Conservation (phyloP, 2,329 filamentous ascomycete genomes). For the Fonsecaea multimorphosa region DNA sequence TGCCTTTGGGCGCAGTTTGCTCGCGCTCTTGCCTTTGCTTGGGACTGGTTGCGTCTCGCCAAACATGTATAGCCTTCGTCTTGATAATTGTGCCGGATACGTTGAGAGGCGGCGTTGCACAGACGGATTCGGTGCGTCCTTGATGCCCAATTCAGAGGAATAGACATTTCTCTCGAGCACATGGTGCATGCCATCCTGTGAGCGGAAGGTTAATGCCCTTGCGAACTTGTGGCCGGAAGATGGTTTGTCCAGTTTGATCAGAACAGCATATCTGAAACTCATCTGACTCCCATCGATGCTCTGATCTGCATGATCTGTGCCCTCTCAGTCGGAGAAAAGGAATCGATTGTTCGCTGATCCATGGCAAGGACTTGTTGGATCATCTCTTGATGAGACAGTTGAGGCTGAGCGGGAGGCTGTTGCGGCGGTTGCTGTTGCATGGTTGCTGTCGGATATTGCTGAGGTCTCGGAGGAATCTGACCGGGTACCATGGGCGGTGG, state of each 20-base stretch:
- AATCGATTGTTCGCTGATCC: constrained; percentile 79
- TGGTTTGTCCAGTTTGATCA: neutral
- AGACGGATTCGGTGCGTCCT: neutral
- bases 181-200: neutral
- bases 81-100: neutral
- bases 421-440: constrained; percentile 45
- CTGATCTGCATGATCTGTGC: constrained; percentile 80
- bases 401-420: constrained; percentile 51
- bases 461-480: constrained; percentile 40
- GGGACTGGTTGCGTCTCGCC: neutral
- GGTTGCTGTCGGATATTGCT: constrained; percentile 42
- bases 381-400: constrained; percentile 68
- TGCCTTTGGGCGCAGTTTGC: neutral
- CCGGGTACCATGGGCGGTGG: constrained; percentile 37
- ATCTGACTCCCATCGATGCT: constrained; percentile 59
- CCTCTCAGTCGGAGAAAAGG: constrained; percentile 74
- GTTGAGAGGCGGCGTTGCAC: neutral
- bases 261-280: constrained; percentile 6
- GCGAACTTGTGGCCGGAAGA: neutral
- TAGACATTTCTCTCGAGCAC: neutral
- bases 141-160: neutral
- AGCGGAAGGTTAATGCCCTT: neutral
- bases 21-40: neutral
- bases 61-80: neutral
- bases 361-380: constrained; percentile 82